Evolutionary conservation across 1,284 basidiomycete genomes (phyloP).

Genomic region (Puccinia brachypodii): DNA sequence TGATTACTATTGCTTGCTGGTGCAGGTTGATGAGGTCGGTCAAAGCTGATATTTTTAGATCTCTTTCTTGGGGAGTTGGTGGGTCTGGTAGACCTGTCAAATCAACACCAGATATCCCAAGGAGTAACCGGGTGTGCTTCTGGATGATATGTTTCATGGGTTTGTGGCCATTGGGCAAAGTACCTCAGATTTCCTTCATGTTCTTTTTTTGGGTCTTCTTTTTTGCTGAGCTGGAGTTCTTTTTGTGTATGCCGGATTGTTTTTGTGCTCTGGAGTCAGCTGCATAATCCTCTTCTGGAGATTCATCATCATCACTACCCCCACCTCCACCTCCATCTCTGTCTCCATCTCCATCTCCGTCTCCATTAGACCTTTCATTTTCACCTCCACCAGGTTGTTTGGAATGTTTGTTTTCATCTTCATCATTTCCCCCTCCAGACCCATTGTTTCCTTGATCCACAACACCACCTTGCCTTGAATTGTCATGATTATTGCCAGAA

Average conservation of each 20-base stretch:
- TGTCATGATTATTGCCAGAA: too few relatives aligned
- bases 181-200: background rate
- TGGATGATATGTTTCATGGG: background rate
- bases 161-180: background rate
- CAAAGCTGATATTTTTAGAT: background rate
- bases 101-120: background rate
- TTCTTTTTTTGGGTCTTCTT: background rate
- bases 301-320: too few relatives aligned
- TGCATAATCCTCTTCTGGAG: background rate
- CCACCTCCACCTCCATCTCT: too few relatives aligned
- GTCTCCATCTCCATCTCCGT: too few relatives aligned
- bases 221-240: conserved; percentile 8
- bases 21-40: conserved; percentile 3
- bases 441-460: too few relatives aligned
- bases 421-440: too few relatives aligned
- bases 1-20: background rate
- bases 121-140: background rate
- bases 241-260: background rate
- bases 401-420: too few relatives aligned
- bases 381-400: too few relatives aligned
- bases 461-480: too few relatives aligned
- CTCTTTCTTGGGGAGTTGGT: background rate
- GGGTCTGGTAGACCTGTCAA: background rate
- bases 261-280: background rate
- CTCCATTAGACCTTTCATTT: too few relatives aligned